phyloP scores from a whole-genome alignment of 192 early-diverging fungal genomes.

The Piromyces finnis region DNA sequence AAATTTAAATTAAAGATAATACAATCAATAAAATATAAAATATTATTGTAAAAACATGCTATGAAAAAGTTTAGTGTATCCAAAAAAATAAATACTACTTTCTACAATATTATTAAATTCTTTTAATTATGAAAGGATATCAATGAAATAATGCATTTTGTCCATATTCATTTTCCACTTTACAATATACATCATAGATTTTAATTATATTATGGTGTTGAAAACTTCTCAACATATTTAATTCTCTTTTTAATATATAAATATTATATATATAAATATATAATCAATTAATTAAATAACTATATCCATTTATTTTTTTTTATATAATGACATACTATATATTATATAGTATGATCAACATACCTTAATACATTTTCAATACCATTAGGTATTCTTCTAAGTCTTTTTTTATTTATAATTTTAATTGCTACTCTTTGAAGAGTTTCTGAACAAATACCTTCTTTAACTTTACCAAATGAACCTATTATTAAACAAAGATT shows the following conservation, averaged over 20 bases:
- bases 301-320: too few species aligned
- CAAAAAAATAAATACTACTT: too few species aligned
- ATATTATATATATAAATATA: too few species aligned
- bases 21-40: too few species aligned
- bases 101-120: too few species aligned
- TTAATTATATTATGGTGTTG: slow-evolving; percentile 26
- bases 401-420: slow-evolving; percentile 30
- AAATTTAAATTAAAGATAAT: too few species aligned
- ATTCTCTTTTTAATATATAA: slow-evolving; percentile 12
- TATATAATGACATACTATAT: too few species aligned
- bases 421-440: slow-evolving; percentile 37
- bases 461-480: slow-evolving; percentile 41
- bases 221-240: slow-evolving; percentile 22
- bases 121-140: slow-evolving; percentile 8
- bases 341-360: too few species aligned
- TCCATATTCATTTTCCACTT: slow-evolving; percentile 33
- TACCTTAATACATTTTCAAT: slow-evolving; percentile 19
- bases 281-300: too few species aligned
- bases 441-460: slow-evolving; percentile 30
- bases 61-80: too few species aligned
- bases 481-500: slow-evolving; percentile 4
- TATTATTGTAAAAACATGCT: too few species aligned
- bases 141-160: slow-evolving; percentile 28
- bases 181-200: slow-evolving; percentile 34
- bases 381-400: slow-evolving; percentile 30